Percentiles rank a stretch among this genome's conserved stretches.
Evolutionary conservation across 768 basidiomycete genomes (phyloP).

Genomic region (Lepiota venenata): DNA sequence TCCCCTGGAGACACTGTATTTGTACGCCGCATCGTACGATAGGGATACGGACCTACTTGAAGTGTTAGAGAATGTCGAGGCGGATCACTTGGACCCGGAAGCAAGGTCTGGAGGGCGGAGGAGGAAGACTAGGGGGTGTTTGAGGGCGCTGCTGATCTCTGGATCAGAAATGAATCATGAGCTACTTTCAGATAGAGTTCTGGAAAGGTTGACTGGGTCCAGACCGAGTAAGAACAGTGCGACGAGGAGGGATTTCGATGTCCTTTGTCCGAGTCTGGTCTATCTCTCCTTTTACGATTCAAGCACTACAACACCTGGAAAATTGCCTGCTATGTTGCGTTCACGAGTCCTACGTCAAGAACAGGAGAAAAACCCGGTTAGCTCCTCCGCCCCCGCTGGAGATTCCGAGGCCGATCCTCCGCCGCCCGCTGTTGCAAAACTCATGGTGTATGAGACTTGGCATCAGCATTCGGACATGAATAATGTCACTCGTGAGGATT

Average conservation of each 20-base stretch:
- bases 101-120: not conserved
- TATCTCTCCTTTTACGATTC: conserved; percentile 8
- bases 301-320: not conserved
- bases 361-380: too few relatives aligned
- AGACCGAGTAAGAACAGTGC: not conserved
- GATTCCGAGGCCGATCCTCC: too few relatives aligned
- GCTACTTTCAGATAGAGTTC: conserved; percentile 1
- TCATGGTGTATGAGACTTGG: conserved; percentile 9
- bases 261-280: conserved; percentile 1
- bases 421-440: not conserved
- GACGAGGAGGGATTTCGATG: not conserved
- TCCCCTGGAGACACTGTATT: conserved; percentile 11
- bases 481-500: not conserved
- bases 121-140: not conserved
- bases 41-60: conserved; percentile 6
- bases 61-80: conserved; percentile 8
- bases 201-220: conserved; percentile 1
- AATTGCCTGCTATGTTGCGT: not conserved
- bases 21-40: conserved; percentile 5
- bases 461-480: not conserved
- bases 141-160: conserved; percentile 1
- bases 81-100: not conserved
- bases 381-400: too few relatives aligned
- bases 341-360: not conserved
- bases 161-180: not conserved